Evolutionary conservation across 2,329 filamentous ascomycete species (phyloP).

Genomic region (Colletotrichum camelliae): DNA sequence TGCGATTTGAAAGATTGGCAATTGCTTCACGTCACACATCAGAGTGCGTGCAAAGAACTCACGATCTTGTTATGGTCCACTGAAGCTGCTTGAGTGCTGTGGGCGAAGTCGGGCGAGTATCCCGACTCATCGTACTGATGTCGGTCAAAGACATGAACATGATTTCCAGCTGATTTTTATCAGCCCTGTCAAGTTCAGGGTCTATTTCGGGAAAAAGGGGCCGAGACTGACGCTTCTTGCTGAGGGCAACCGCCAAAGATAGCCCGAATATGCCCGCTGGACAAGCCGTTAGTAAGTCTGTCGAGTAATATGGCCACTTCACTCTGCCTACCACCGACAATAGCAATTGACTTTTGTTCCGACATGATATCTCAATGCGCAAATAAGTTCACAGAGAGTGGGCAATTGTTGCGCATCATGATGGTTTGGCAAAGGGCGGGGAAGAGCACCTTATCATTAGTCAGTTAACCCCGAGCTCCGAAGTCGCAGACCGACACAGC

Average conservation of each 20-base stretch:
- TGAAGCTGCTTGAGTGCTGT: constrained; percentile 26
- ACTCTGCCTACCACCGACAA: background rate
- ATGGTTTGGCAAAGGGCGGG: background rate
- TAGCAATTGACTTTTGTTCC: background rate
- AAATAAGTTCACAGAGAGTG: background rate
- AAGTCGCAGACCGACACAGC: background rate
- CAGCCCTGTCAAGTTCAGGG: background rate
- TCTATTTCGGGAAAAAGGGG: background rate
- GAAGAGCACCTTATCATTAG: background rate
- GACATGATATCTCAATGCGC: background rate
- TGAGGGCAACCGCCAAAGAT: constrained; percentile 27
- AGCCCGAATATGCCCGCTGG: constrained; percentile 29
- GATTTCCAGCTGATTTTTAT: background rate
- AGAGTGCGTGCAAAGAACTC: background rate
- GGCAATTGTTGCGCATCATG: background rate
- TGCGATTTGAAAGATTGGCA: background rate
- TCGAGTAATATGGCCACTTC: background rate
- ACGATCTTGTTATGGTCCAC: constrained; percentile 32
- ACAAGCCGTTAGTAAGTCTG: background rate
- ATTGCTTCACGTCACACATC: background rate
- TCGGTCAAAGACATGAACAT: constrained; percentile 27
- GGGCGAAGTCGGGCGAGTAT: constrained; percentile 22
- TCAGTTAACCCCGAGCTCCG: background rate
- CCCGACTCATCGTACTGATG: constrained; percentile 25
- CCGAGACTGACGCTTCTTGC: constrained; percentile 23